Conservation (phyloP, 768 basidiomycete genomes). For the Serendipita vermifera region DNA sequence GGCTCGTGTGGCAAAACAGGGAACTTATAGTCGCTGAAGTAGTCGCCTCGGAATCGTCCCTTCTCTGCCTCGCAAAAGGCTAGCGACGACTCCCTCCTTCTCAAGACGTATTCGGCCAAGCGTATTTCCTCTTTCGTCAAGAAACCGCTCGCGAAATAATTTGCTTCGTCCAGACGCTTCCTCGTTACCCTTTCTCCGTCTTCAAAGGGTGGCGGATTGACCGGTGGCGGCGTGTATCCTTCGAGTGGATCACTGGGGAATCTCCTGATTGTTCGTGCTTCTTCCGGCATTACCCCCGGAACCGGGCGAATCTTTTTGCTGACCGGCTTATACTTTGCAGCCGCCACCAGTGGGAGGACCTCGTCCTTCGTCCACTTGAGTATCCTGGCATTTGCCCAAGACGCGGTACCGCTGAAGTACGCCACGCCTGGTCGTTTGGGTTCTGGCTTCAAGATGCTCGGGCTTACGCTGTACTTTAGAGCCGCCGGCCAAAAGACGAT, state of each 20-base stretch:
- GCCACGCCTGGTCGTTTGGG: not conserved
- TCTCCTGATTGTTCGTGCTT: conserved; percentile 1
- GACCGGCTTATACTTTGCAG: conserved; percentile 19
- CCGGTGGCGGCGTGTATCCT: not conserved
- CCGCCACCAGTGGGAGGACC: no score
- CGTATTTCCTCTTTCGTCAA: not conserved
- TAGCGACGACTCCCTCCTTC: not conserved
- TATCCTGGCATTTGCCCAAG: no score
- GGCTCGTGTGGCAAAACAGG: conserved; percentile 28
- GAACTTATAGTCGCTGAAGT: conserved; percentile 24
- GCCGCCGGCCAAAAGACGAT: not conserved
- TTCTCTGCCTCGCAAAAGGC: conserved; percentile 1
- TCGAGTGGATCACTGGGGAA: conserved; percentile 3
- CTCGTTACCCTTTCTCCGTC: not conserved
- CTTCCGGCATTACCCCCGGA: conserved; percentile 15
- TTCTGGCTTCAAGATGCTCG: not conserved
- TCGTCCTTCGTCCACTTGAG: no score
- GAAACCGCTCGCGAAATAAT: not conserved
- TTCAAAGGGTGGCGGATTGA: not conserved
- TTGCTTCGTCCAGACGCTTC: not conserved
- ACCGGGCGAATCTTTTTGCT: conserved; percentile 15
- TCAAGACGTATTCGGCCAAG: not conserved
- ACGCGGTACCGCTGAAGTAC: no score
- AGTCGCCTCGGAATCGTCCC: conserved; percentile 13
- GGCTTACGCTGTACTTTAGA: not conserved